phyloP scores from a whole-genome alignment of 2,329 filamentous ascomycete genomes.

The Phialocephala sp. region DNA sequence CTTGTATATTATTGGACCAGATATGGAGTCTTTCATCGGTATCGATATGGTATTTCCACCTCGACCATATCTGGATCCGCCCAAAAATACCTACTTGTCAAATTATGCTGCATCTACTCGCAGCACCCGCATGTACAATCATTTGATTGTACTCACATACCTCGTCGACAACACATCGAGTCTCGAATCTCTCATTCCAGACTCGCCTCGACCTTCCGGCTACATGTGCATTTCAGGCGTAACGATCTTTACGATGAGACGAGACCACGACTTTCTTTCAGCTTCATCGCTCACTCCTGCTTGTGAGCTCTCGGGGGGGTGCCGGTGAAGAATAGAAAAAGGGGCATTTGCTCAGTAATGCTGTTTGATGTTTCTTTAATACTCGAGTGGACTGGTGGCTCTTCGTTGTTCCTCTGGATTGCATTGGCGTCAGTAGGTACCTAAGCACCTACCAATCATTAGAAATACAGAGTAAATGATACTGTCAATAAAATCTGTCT shows the following conservation, averaged over 20 bases:
- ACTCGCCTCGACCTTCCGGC: slow-evolving; percentile 17
- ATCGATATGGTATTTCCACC: slow-evolving; percentile 36
- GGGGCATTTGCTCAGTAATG: slow-evolving; percentile 27
- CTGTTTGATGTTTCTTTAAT: slow-evolving; percentile 22
- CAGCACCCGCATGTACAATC: slow-evolving; percentile 30
- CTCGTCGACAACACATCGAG: slow-evolving; percentile 10
- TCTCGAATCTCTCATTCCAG: slow-evolving; percentile 20
- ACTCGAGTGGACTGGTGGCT: slow-evolving; percentile 11
- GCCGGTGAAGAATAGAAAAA: slow-evolving; percentile 23
- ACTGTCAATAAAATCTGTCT: not conserved
- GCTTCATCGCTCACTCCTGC: slow-evolving; percentile 23
- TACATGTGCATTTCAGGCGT: slow-evolving; percentile 35
- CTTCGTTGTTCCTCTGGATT: slow-evolving; percentile 15
- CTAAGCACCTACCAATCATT: not conserved
- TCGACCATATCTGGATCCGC: slow-evolving; percentile 34
- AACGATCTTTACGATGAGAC: slow-evolving; percentile 41
- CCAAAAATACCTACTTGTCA: slow-evolving; percentile 31
- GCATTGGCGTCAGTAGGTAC: slow-evolving; percentile 14
- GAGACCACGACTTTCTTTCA: slow-evolving; percentile 38
- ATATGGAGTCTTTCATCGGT: slow-evolving; percentile 33
- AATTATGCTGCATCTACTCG: slow-evolving; percentile 28
- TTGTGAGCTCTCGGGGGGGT: slow-evolving; percentile 6
- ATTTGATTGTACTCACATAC: slow-evolving; percentile 27
- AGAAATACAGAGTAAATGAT: slow-evolving; percentile 8
- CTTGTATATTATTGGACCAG: slow-evolving; percentile 43